phyloP scores from a whole-genome alignment of 2,329 filamentous ascomycete species.

The Pyricularia sp. region DNA sequence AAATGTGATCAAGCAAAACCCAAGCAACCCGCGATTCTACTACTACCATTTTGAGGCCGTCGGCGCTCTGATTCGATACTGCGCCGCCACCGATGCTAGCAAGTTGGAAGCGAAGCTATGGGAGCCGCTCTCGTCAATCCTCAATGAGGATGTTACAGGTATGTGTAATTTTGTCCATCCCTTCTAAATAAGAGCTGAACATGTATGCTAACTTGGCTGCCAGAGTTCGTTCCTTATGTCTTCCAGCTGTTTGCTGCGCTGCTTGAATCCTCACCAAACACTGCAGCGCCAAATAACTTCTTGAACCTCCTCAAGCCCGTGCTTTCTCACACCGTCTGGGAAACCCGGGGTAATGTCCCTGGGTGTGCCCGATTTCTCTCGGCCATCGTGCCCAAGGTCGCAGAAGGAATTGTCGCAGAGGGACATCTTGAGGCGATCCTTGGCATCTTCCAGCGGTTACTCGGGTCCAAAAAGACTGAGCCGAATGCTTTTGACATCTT shows the following conservation, averaged over 20 bases:
- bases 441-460: conserved; percentile 91
- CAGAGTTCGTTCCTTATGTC: conserved; percentile 91
- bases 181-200: background rate
- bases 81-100: conserved; percentile 55
- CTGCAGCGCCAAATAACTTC: conserved; percentile 73
- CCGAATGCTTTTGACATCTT: conserved; percentile 81
- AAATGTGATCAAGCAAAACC: conserved; percentile 84
- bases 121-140: conserved; percentile 69
- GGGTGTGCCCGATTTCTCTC: conserved; percentile 78
- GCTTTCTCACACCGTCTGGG: conserved; percentile 77
- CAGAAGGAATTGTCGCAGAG: conserved; percentile 61
- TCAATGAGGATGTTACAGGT: conserved; percentile 76
- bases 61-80: conserved; percentile 73
- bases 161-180: conserved; percentile 15
- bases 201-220: background rate
- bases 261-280: conserved; percentile 74
- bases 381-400: conserved; percentile 72
- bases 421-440: conserved; percentile 81
- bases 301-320: conserved; percentile 69
- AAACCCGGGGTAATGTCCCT: conserved; percentile 85
- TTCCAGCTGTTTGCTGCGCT: conserved; percentile 92
- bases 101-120: conserved; percentile 76
- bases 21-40: conserved; percentile 95
- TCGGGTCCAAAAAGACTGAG: conserved; percentile 76
- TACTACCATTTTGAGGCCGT: conserved; percentile 97